Evolutionary conservation across 352 stramenopile species (phyloP).

Genomic region (Albugo laibachii): DNA sequence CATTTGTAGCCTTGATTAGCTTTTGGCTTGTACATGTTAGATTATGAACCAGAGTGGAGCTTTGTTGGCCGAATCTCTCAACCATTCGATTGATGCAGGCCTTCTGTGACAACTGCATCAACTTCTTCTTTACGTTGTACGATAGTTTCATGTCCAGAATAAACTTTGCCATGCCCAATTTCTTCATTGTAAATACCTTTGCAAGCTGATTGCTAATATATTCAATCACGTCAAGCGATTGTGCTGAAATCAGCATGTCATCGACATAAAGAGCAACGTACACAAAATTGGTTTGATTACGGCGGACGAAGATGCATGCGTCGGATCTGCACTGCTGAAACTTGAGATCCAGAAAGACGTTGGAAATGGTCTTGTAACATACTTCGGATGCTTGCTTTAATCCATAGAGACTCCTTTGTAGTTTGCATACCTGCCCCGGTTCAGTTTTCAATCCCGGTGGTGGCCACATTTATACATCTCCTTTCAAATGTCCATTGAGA

Average conservation of each 20-base stretch:
- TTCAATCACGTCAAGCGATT: conserved; percentile 1
- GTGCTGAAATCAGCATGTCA: conserved; percentile 7
- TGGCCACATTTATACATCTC: neutral
- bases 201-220: conserved; percentile 4
- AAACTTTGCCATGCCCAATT: conserved; percentile 4
- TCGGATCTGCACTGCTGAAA: conserved; percentile 5
- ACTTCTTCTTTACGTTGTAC: neutral
- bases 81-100: conserved; percentile 8
- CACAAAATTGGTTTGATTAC: neutral
- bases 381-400: conserved; percentile 7
- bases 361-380: conserved; percentile 11
- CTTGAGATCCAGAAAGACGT: conserved; percentile 2
- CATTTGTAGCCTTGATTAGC: neutral
- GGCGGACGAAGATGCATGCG: conserved; percentile 9
- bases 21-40: neutral
- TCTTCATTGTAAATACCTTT: conserved; percentile 8
- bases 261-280: conserved; percentile 8
- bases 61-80: neutral
- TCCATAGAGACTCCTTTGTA: conserved; percentile 5
- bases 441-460: neutral
- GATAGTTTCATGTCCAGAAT: conserved; percentile 12
- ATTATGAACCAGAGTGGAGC: too few relatives aligned
- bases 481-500: neutral
- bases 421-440: neutral
- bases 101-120: conserved; percentile 8